Base-by-base conservation (phyloP, 129 eudicot genomes). In the Flaveria bidentis region DNA sequence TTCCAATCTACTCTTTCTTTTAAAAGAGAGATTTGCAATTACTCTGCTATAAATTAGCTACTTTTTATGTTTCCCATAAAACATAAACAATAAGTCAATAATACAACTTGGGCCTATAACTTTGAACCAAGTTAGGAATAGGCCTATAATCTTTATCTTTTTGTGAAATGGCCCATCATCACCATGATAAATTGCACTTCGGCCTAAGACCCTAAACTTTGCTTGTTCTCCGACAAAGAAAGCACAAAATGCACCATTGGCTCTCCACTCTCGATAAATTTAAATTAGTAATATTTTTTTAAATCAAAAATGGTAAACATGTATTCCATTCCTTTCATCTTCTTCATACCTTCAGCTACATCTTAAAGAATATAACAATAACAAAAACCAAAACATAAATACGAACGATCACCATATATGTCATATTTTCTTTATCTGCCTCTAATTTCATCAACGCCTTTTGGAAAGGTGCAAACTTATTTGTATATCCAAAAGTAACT, bases 81-180 rank as follows among this genome's bases (percentile, higher is more conserved):
- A 55, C 80, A 30, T 30, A 65, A 50, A 47, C 12, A 78, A 23
- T 20, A 20, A 20, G 22, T 20, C 22, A 20, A 20, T 76, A 9
- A 58, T 63, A 69, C 42, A 39, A 64, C 4, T 79, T 80, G 79
- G 79, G 83, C 78, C 74, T 65, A 46, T 73, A 52, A 64, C 78
- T 73, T 73, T 30, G 69, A 56, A 42, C 62, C 79, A 64, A 72
- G 22, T 62, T 42, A 25, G 33, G 51, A 63, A 51, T 26, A 41
- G 83, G 79, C 74, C 60, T 26, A 26, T 17, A 41, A 64, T 17
- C 18, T 14, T 44, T 49, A 15, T 52, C 1, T 41, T 44, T 51
- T 25, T 52, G 49, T 60, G 51, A 72, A 64, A 41, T 14, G 69
- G 79, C 74, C 78, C 79, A 66, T 65, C 65, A 57, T 45, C 61